A percentile compares a stretch with the other conserved stretches of the same genome.
Evolutionary conservation across 331 rosid species (phyloP).

Genomic region (Telfairia occidentalis): DNA sequence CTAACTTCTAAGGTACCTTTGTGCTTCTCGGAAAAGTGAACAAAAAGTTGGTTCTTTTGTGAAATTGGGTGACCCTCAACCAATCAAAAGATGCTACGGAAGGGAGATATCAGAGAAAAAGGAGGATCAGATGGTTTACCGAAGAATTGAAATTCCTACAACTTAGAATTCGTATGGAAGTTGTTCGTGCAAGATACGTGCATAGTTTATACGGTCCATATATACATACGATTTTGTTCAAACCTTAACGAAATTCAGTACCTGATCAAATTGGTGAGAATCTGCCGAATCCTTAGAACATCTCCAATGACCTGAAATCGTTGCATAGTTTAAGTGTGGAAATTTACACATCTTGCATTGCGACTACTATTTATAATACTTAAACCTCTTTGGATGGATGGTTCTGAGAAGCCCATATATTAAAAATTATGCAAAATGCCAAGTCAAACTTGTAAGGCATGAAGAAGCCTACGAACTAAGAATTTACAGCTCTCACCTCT

Average conservation of each 20-base stretch:
- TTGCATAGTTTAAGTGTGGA: not conserved
- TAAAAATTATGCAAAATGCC: not conserved
- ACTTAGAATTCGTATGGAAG: not conserved
- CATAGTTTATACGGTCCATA: not conserved
- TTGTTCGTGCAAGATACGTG: not conserved
- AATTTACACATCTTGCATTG: not conserved
- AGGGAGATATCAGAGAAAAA: not conserved
- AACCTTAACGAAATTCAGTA: constrained; percentile 18
- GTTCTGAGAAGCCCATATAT: not conserved
- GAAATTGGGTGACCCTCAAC: not conserved
- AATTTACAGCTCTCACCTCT: constrained; percentile 38
- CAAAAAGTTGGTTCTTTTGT: not conserved
- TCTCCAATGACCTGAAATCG: constrained; percentile 67
- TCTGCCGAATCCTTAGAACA: constrained; percentile 87
- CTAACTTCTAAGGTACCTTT: not conserved
- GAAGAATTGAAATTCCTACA: not conserved
- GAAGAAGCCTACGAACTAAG: not conserved
- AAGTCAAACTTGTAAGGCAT: not conserved
- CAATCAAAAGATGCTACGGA: not conserved
- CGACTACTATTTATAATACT: not conserved
- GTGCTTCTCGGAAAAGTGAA: not conserved
- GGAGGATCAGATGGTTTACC: not conserved
- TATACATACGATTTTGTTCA: not conserved
- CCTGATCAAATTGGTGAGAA: constrained; percentile 83
- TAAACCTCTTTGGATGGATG: not conserved